Evolutionary conservation across 2,329 filamentous ascomycete genomes (phyloP), one percentile per base, ranked within the genome.

Genomic region (Teratosphaeria epicoccoides): DNA sequence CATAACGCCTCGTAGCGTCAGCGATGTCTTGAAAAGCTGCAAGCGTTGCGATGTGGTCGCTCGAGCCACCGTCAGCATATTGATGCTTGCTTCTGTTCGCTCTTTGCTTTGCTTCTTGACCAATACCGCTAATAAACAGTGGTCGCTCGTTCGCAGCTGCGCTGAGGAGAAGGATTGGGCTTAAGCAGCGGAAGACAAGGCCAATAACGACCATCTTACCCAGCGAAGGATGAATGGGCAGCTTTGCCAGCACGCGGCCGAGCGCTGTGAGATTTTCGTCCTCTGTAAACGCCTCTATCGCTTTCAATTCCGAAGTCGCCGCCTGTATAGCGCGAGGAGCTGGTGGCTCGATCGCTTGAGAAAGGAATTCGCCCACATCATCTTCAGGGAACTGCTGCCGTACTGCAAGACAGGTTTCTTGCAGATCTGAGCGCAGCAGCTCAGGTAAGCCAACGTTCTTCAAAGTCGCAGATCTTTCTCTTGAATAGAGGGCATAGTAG

Each of bases 181-280:
- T 73, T 4, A 78, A 63, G 57, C 76, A 78, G 33, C 69, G 68
- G 63, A 78, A 78, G 45, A 78, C 69, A 24, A 76, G 62, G 5
- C 76, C 76, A 9, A 78, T 62, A 20, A 77, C 50, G 49, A 78
- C 68, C 70, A 78, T 72, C 54, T 76, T 78, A 25, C 71, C 75
- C 29, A 73, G 57, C 3, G 63, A 57, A 6, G 75, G 76, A 51
- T 73, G 67, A 4, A 76, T 63, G 2, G 73, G 70, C 0, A 66
- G 53, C 43, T 55, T 52, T 6, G 69, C 63, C 28, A 77, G 62
- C n/a, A 74, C 53, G n/a, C 63, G 63, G 17, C 76, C 76, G 5
- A 79, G 66, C 12, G 66, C 59, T 1, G 75, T 78, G 22, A 77
- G 57, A 3, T 66, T 57, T 50, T 75, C 72, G 7, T 71, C 57